phyloP scores from a whole-genome alignment of 495 filamentous ascomycete genomes.

The Pseudomonodictys pantanalensis region DNA sequence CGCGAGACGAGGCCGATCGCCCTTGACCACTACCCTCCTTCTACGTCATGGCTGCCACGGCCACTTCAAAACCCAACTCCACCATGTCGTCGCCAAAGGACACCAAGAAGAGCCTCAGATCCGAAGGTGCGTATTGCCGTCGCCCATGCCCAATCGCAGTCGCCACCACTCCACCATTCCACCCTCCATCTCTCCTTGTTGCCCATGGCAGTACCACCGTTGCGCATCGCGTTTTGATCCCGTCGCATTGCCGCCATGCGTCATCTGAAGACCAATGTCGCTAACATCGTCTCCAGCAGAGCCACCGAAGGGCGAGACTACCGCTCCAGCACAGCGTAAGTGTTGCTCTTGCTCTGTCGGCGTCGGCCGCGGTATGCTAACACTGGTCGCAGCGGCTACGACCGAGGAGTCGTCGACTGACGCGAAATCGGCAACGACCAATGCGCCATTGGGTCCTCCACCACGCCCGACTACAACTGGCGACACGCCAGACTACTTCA shows the following conservation, averaged over 20 bases:
- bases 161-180: neutral
- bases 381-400: neutral
- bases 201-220: neutral
- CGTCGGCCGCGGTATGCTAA: neutral
- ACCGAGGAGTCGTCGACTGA: neutral
- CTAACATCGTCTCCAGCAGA: slow-evolving; percentile 14
- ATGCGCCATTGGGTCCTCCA: slow-evolving; percentile 20
- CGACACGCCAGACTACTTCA: slow-evolving; percentile 32
- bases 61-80: slow-evolving; percentile 35
- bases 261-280: too few relatives aligned
- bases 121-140: slow-evolving; percentile 35
- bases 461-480: slow-evolving; percentile 15
- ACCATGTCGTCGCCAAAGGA: slow-evolving; percentile 41
- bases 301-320: slow-evolving; percentile 9
- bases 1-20: too few relatives aligned
- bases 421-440: slow-evolving; percentile 1
- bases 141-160: neutral
- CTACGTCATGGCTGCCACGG: slow-evolving; percentile 40
- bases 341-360: neutral
- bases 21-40: too few relatives aligned
- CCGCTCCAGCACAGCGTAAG: slow-evolving; percentile 11
- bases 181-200: neutral
- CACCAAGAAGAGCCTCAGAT: slow-evolving; percentile 30
- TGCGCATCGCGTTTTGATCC: neutral
- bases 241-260: neutral